Evolutionary conservation across 139 green algal species (phyloP), one percentile per base, ranked within the genome.

Genomic region (Micractinium sp.): DNA sequence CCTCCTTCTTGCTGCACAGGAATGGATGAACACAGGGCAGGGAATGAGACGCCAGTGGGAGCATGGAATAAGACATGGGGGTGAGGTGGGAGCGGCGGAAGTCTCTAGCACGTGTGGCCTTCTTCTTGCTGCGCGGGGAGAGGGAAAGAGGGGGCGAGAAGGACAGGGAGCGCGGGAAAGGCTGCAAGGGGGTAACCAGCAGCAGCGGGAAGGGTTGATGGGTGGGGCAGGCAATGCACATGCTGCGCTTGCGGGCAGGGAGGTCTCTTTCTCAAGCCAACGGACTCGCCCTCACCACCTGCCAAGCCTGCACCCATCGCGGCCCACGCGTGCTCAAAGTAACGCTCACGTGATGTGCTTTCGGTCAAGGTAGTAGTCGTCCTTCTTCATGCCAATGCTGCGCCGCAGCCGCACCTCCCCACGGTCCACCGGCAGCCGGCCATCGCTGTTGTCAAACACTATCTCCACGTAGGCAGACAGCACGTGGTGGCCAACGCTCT

Each of bases 371-470:
- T 95, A 94, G 90, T 98, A 99, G 82, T 99, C 98, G 88, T 99
- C 98, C 93, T 99, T 99, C 89, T 98, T 98, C 38, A 96, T 79
- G 12, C 92, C 94, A 35, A 99, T 98, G 29, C 93, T 98, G 35
- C 98, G 92, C 27, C 97, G 90, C 84, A 99, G 90, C 4, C 97
- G 93, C 27, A 99, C 95, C 89, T 99, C 97, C 16, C 96, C 93
- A 18, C 87, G 85, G 71, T 96, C 76, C 63, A 99, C 96, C 71
- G 97, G 98, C 31, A 99, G 94, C 25, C 98, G 93, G 56, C 94
- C 93, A 86, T 99, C 98, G 12, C 88, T 93, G 95, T 99, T 99
- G 93, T 99, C 98, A 90, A 99, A 98, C 0, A 99, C 96, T 60
- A 99, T 93, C 93, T 99, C 98, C 63, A 99, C 98, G 89, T 96